These are phyloP conservation scores for Hericium erinaceus DNA, from an alignment of 768 basidiomycete species.

Conservation along the genomic window DNA sequence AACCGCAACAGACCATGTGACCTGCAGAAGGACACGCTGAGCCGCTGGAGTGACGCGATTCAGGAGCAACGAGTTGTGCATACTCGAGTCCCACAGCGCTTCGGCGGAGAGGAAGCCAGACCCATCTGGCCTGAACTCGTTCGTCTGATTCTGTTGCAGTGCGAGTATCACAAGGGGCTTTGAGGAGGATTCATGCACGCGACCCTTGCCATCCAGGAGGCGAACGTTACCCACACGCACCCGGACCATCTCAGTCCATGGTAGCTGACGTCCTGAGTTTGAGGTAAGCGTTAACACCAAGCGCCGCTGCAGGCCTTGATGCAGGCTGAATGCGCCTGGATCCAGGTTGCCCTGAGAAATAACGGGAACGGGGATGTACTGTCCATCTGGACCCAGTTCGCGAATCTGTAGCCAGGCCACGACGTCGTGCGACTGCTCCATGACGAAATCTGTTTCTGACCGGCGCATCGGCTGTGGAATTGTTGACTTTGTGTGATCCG, in stretches of 20 bases:
- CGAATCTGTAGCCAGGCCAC: constrained; percentile 79
- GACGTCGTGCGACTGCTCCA: constrained; percentile 85
- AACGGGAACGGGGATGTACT: constrained; percentile 78
- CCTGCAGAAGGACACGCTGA: constrained; percentile 72
- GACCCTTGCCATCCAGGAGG: constrained; percentile 75
- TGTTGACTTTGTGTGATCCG: constrained; percentile 16
- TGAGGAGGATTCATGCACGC: constrained; percentile 69
- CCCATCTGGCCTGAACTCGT: constrained; percentile 80
- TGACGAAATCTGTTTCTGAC: constrained; percentile 86
- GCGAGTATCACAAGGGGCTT: constrained; percentile 65
- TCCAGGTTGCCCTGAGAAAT: constrained; percentile 67
- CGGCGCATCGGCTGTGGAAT: constrained; percentile 72
- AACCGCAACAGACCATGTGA: constrained; percentile 73
- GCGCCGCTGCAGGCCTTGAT: constrained; percentile 89
- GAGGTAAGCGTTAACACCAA: constrained; percentile 70
- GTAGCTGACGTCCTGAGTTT: constrained; percentile 82
- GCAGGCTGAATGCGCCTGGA: constrained; percentile 78
- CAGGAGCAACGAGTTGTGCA: constrained; percentile 78
- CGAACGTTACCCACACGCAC: constrained; percentile 79
- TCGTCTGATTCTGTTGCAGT: constrained; percentile 57
- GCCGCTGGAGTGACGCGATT: constrained; percentile 75
- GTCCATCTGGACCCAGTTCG: constrained; percentile 79
- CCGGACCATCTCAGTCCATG: constrained; percentile 74
- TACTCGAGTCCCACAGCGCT: constrained; percentile 88
- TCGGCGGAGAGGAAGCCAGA: constrained; percentile 60